Evolutionary conservation across 2,329 filamentous ascomycete species (phyloP).

Genomic region (Hypoxylon sp.): DNA sequence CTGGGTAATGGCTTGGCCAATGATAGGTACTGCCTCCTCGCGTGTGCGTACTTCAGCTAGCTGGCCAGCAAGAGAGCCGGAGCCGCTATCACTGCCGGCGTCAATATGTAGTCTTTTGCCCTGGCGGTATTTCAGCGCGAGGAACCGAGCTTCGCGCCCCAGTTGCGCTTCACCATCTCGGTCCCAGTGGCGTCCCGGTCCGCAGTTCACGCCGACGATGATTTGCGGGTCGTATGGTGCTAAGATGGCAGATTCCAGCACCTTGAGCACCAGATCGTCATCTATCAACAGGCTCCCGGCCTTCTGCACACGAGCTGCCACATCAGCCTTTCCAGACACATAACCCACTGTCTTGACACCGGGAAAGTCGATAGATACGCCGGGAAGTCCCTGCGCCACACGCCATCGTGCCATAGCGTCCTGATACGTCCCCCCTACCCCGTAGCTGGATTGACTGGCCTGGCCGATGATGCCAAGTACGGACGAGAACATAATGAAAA

Average conservation of each 20-base stretch:
- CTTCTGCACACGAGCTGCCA: conserved; percentile 6
- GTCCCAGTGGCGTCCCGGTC: conserved; percentile 20
- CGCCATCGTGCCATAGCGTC: conserved; percentile 27
- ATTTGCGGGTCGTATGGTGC: conserved; percentile 6
- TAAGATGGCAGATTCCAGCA: conserved; percentile 17
- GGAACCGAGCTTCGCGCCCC: conserved; percentile 26
- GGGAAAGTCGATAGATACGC: conserved; percentile 22
- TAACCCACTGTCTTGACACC: conserved; percentile 17
- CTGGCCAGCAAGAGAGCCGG: not conserved
- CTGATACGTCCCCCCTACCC: conserved; percentile 16
- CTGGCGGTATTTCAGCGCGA: conserved; percentile 6
- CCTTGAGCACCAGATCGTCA: conserved; percentile 13
- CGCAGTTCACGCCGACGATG: conserved; percentile 11
- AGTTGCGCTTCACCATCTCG: conserved; percentile 17
- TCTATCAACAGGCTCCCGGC: conserved; percentile 4
- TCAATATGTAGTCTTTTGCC: not conserved
- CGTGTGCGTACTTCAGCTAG: not conserved
- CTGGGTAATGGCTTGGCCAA: conserved; percentile 15
- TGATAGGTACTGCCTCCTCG: not conserved
- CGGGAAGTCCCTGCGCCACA: conserved; percentile 4
- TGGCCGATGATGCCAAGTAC: conserved; percentile 22
- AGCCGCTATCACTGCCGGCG: not conserved
- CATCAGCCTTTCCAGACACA: conserved; percentile 1
- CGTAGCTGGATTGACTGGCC: conserved; percentile 27
- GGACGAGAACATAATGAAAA: conserved; percentile 47